Evolutionary conservation across 2,329 filamentous ascomycete genomes (phyloP), one percentile per base, ranked within the genome.

Genomic region (Akanthomyces uredinophilus): DNA sequence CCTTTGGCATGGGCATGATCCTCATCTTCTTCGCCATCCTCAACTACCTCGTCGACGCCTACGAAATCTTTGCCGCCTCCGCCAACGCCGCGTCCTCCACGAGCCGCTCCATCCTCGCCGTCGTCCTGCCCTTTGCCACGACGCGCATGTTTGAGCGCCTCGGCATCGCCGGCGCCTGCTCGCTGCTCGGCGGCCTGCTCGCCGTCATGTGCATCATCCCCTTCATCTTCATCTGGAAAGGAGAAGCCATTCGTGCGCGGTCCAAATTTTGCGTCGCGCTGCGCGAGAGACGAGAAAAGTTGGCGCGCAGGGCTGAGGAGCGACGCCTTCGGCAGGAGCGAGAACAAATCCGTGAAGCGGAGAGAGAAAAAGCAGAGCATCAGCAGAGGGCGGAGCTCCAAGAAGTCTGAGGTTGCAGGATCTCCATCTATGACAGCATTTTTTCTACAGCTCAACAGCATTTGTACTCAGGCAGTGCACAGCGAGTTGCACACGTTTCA

Each of bases 61-160:
- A 89, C 71, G 82, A 85, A 65, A 80, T 86, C 51, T 89, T 83
- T 67, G 84, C 86, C 53, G 87, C 87, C 70, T 87, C 88, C 24
- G 93, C 90, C 70, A 98, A 83, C 50, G 94, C 95, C 70, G 89
- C 80, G 58, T 96, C 77, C 77, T 98, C 95, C 61, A 96, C 76
- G 76, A 96, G 90, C 1, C 93, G 95, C 60, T 95, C 95, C 89
- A 91, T 98, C 73, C 96, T 94, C 1, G 91, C 92, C 50, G 93
- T 96, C 0, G 74, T 87, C 1, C 75, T 89, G 51, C 86, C 86
- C 4, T 75, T 89, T 20, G 81, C 81, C 13, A 80, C 81, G 3
- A 72, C 74, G 2, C 75, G 75, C 63, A 82, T 84, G 79, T 84
- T 84, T 64, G 62, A 66, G 2, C 70, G 69, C 3, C 73, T 84